These are phyloP conservation scores for Leccinum griseonigrum DNA, from an alignment of 1,284 basidiomycete species.

Conservation along the genomic window DNA sequence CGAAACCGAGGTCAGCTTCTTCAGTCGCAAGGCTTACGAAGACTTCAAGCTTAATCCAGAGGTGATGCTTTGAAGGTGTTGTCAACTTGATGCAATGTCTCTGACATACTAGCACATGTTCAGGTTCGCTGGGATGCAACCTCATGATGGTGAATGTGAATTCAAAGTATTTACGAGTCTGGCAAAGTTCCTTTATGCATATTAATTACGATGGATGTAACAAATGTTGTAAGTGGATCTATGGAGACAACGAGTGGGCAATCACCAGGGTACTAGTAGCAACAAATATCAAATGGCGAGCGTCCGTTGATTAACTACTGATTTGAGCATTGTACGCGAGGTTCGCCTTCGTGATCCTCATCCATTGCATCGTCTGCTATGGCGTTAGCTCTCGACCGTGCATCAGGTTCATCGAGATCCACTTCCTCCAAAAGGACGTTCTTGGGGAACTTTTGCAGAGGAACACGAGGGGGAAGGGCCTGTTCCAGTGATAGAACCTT, in stretches of 20 bases:
- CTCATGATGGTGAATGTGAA: conserved; percentile 2
- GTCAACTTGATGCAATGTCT: background rate
- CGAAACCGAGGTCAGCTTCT: conserved; percentile 91
- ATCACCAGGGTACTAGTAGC: conserved; percentile 21
- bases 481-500: conserved; percentile 79
- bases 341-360: conserved; percentile 74
- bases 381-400: conserved; percentile 62
- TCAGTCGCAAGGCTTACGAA: conserved; percentile 76
- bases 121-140: conserved; percentile 31
- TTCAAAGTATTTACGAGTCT: background rate
- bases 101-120: background rate
- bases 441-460: conserved; percentile 69
- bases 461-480: conserved; percentile 80
- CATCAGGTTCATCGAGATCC: conserved; percentile 79
- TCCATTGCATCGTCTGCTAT: conserved; percentile 75
- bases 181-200: conserved; percentile 16
- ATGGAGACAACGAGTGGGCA: conserved; percentile 20
- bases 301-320: conserved; percentile 46
- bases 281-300: conserved; percentile 18
- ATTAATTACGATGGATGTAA: conserved; percentile 35
- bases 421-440: conserved; percentile 83
- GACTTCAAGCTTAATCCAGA: conserved; percentile 80
- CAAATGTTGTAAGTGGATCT: conserved; percentile 27
- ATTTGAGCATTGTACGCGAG: conserved; percentile 82
- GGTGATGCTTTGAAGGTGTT: conserved; percentile 40